Evolutionary conservation across 495 filamentous ascomycete genomes (phyloP).

Genomic region (Talaromyces borbonicus): DNA sequence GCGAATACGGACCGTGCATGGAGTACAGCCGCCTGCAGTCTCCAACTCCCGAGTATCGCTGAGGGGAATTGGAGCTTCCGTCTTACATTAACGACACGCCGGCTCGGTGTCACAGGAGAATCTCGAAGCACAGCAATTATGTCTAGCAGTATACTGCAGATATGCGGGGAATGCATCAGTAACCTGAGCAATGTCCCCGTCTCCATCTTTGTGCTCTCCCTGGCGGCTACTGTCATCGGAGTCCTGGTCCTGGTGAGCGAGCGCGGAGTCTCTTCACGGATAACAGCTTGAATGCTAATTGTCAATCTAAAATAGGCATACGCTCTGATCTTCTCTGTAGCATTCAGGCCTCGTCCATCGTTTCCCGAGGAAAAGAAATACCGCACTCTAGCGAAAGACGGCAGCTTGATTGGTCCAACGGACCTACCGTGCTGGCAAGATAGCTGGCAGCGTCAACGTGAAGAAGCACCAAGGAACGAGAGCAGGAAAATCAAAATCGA

Average conservation of each 20-base stretch:
- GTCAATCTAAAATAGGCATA: constrained; percentile 47
- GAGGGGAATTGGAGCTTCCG: constrained; percentile 4
- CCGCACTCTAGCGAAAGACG: constrained; percentile 58
- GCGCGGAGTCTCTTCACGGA: too few species aligned
- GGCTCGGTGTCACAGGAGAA: neutral
- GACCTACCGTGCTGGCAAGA: constrained; percentile 80
- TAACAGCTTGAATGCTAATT: neutral
- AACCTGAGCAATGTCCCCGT: constrained; percentile 21
- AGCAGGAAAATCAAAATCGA: constrained; percentile 31
- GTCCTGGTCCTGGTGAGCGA: constrained; percentile 28
- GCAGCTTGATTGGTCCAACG: constrained; percentile 46
- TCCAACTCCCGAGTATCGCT: constrained; percentile 1
- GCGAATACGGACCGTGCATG: neutral
- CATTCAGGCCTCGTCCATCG: constrained; percentile 68
- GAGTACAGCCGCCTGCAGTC: constrained; percentile 1
- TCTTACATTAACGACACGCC: neutral
- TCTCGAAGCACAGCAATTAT: constrained; percentile 12
- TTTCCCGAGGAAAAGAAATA: constrained; percentile 79
- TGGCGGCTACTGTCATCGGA: constrained; percentile 22
- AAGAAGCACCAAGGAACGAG: constrained; percentile 29
- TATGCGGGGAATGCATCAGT: constrained; percentile 28
- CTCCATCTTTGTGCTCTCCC: constrained; percentile 20
- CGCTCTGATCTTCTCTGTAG: constrained; percentile 57
- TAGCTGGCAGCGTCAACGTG: constrained; percentile 43
- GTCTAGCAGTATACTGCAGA: constrained; percentile 20